Base-by-base conservation (phyloP, 2,329 filamentous ascomycete genomes). In the Alternaria conjuncta region DNA sequence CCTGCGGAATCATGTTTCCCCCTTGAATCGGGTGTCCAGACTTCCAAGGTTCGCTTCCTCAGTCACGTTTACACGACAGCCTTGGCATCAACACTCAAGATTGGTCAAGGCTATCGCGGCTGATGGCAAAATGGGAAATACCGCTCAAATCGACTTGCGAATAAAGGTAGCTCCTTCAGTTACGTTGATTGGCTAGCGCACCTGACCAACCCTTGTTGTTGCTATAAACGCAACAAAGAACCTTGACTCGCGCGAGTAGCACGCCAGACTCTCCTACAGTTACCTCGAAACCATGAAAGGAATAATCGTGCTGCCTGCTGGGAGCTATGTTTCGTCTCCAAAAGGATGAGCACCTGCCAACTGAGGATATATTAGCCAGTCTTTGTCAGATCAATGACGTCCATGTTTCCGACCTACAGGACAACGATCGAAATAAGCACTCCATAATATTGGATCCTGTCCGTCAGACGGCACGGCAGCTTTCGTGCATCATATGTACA, bases 201-300 rank as follows among this genome's bases (percentile, higher is more conserved):
- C 20, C 20, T 36, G 15, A 55, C 25, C 32, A 21, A 23, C 53
- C 53, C 53, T 55, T 55, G 23, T 23, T 26, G 32, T 55, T 44
- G 21, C 53, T 55, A 55, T 43, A 55, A 55, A 55, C 53, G 25
- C 36, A 20, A 55, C 53, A 55, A 55, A 53, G 49, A 25, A 41
- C 20, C 13, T 53, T 23, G 30, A 53, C 28, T 41, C 30, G 26
- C 18, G 23, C 49, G 10, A 53, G 20, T 25, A n/a, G 30, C 30
- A 41, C 49, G 13, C 30, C 30, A 20, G 30, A 53, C 13, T 53
- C 30, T 53, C 30, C 49, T 36, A 41, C 30, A 41, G 30, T 36
- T 13, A 53, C 30, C 10, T 36, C 20, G 49, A 53, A 53, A 23
- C 9, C 13, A 53, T 53, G n/a, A 41, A 53, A 53, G 30, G 15